Evolutionary conservation across 2,329 filamentous ascomycete species (phyloP).

Genomic region (Stachybotrys chlorohalonatus): DNA sequence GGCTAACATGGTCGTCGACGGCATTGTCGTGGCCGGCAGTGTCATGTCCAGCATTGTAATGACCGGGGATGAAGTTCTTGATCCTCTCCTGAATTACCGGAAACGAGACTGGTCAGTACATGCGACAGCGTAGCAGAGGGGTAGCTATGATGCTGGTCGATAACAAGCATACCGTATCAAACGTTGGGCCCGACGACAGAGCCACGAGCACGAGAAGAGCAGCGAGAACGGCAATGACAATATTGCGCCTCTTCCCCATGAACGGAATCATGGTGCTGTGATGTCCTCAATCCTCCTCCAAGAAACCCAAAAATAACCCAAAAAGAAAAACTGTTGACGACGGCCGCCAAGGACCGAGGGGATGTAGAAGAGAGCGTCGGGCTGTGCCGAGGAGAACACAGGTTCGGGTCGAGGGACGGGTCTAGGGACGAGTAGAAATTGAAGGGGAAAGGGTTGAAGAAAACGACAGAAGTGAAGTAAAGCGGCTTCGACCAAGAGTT

Average conservation of each 20-base stretch:
- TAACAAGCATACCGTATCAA: slow-evolving; percentile 5
- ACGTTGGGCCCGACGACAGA: slow-evolving; percentile 4
- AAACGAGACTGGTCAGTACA: neutral
- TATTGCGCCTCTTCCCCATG: slow-evolving; percentile 3
- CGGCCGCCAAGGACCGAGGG: neutral
- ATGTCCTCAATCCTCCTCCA: neutral
- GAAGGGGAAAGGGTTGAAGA: neutral
- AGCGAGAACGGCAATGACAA: slow-evolving; percentile 2
- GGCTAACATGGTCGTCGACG: neutral
- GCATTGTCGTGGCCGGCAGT: neutral
- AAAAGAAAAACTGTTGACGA: neutral
- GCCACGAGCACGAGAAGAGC: slow-evolving; percentile 2
- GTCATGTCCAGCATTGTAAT: neutral
- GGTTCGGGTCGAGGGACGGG: neutral
- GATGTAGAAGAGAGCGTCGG: neutral
- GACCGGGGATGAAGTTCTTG: slow-evolving; percentile 2
- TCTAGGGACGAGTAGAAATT: neutral
- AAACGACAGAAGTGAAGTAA: neutral
- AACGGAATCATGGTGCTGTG: slow-evolving; percentile 2
- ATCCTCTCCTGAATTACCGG: neutral
- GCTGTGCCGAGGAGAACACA: neutral
- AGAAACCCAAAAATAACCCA: neutral
- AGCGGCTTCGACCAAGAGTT: neutral
- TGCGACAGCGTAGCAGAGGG: too few species aligned
- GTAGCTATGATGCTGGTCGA: neutral